Percentiles rank a stretch among this genome's conserved stretches.
Conservation (phyloP, 2,329 filamentous ascomycete genomes). For the Metarhizium brunneum region DNA sequence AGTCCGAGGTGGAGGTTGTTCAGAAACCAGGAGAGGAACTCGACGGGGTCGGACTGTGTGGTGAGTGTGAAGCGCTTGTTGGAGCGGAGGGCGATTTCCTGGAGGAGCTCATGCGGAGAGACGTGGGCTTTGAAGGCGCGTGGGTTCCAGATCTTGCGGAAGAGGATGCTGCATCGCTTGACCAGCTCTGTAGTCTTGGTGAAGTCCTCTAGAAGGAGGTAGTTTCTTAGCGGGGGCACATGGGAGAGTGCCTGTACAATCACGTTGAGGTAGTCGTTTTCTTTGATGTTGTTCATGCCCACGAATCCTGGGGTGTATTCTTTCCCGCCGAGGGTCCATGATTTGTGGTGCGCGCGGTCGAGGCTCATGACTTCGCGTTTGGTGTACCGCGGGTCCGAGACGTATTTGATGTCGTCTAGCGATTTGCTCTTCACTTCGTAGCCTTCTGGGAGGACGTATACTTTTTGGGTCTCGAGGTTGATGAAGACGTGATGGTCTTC, state of each 20-base stretch:
- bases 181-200: constrained; percentile 65
- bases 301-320: constrained; percentile 91
- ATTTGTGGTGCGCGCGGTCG: constrained; percentile 47
- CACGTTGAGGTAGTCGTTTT: constrained; percentile 97
- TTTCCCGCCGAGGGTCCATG: constrained; percentile 62
- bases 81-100: constrained; percentile 84
- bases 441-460: constrained; percentile 88
- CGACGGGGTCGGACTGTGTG: constrained; percentile 85
- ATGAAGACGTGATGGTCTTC: constrained; percentile 96
- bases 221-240: constrained; percentile 82
- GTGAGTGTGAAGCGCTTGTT: constrained; percentile 90
- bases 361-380: constrained; percentile 71
- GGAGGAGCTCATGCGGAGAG: constrained; percentile 91
- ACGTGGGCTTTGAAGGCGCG: constrained; percentile 95
- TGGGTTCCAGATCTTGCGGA: constrained; percentile 97
- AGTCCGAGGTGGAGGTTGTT: constrained; percentile 90
- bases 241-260: constrained; percentile 87
- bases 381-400: constrained; percentile 82
- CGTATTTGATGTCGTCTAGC: constrained; percentile 96
- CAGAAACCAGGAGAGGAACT: constrained; percentile 95
- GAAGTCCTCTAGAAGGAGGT: constrained; percentile 80
- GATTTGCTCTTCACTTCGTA: constrained; percentile 95
- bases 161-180: constrained; percentile 76
- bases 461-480: constrained; percentile 89
- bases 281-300: constrained; percentile 99